Evolutionary conservation across 345 rosid genomes (phyloP), one percentile per base, ranked within the genome.

Genomic region (Anacardium occidentale): DNA sequence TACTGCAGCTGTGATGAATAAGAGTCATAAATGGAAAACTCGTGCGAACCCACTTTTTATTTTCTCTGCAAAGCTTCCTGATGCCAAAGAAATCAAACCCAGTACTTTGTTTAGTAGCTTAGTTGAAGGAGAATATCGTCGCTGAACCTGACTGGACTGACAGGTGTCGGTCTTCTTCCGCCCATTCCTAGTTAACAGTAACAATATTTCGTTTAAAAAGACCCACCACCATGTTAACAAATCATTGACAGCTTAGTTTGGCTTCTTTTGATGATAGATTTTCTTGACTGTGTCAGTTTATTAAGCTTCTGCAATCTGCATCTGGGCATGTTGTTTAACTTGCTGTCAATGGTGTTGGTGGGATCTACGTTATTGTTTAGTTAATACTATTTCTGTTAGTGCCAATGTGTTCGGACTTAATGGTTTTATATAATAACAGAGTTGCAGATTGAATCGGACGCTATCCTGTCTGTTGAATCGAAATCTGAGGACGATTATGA

Each of bases 401-500:
- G 32, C 32, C 32, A 29, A 29, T 29, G 32, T 29, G 32, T 7
- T 25, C 3, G 9, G 11, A 5, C 55, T 10, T 50, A 51, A 29
- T 26, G 29, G 57, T 54, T 37, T 5, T 37, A 37, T 3, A 64
- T 54, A 60, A 47, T 37, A 14, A 10, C 86, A 88, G 97, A 87
- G 64, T 83, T 70, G 51, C 73, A 66, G 48, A 65, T 64, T 55
- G 97, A 91, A 42, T 72, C 79, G 2, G 95, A 89, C 63, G 73
- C 76, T 25, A 56, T 87, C 52, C 80, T 85, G 21, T 62, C 77
- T 1, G 53, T 74, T 0, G 79, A 78, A 64, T 77, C 77, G 40
- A 76, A 66, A 52, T 72, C 68, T 11, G 87, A 81, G 48, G 84
- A 80, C 5, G 90, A 87, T 2, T 56, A 77, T n/a, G 96, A 95